A percentile compares a stretch with the other conserved stretches of the same genome.
Conservation (phyloP, 2,329 filamentous ascomycete species). For the Monosporascus sp. region DNA sequence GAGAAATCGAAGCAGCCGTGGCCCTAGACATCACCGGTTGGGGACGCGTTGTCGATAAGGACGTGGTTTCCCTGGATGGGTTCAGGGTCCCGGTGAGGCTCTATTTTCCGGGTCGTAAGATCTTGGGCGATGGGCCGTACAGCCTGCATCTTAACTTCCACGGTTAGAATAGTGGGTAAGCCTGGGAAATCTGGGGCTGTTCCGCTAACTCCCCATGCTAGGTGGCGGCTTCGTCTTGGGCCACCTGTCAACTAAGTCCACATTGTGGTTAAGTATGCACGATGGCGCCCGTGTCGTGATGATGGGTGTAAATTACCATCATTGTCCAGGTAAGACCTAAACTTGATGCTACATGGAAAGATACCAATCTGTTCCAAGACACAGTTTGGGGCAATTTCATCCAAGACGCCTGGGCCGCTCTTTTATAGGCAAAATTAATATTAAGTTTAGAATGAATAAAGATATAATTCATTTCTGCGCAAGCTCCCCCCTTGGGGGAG, state of each 20-base stretch:
- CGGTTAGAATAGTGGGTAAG: conserved; percentile 11
- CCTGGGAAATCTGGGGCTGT: background rate
- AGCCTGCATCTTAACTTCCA: conserved; percentile 32
- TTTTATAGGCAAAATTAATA: conserved; percentile 29
- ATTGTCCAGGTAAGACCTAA: conserved; percentile 29
- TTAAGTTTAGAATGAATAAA: background rate
- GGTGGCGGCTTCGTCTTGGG: conserved; percentile 35
- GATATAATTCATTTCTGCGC: background rate
- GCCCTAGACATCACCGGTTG: conserved; percentile 22
- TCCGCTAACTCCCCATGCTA: conserved; percentile 4
- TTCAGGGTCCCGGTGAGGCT: conserved; percentile 23
- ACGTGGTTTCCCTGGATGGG: conserved; percentile 25
- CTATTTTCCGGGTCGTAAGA: conserved; percentile 27
- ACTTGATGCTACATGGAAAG: background rate
- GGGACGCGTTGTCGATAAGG: conserved; percentile 22
- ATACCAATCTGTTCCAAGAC: conserved; percentile 17
- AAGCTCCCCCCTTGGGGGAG: no score
- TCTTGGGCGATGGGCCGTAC: conserved; percentile 27
- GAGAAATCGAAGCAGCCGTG: conserved; percentile 19
- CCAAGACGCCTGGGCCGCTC: conserved; percentile 30
- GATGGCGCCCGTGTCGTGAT: conserved; percentile 31
- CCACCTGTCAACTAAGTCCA: conserved; percentile 26
- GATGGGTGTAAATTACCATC: conserved; percentile 35
- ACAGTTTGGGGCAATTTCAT: conserved; percentile 30
- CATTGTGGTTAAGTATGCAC: conserved; percentile 31